A percentile compares a stretch with the other conserved stretches of the same genome.
phyloP scores from a whole-genome alignment of 148 eudicot genomes.

The Vaccinium myrtillus region DNA sequence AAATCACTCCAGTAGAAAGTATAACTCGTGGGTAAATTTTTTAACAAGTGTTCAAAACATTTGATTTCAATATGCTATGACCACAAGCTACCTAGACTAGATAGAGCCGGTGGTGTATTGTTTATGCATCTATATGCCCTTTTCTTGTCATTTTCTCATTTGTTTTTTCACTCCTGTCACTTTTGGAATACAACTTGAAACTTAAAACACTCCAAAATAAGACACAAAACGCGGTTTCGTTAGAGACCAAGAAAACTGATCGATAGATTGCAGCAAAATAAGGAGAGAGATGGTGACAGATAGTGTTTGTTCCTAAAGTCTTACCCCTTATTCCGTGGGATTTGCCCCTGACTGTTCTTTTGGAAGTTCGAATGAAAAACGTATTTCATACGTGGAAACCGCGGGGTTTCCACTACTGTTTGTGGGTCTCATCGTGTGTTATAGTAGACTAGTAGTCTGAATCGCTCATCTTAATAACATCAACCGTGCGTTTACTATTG shows the following conservation, averaged over 20 bases:
- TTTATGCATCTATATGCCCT: neutral
- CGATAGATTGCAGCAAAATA: neutral
- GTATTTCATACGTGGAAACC: neutral
- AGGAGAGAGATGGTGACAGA: neutral
- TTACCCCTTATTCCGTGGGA: neutral
- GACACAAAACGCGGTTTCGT: conserved; percentile 11
- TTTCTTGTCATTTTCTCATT: neutral
- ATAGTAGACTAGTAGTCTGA: no score
- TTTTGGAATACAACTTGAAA: neutral
- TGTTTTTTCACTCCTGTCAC: neutral
- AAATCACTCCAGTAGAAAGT: no score
- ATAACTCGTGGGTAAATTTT: no score
- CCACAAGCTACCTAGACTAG: neutral
- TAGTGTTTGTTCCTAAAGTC: neutral
- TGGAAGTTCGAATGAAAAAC: neutral
- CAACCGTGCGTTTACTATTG: no score
- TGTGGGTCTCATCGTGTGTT: no score
- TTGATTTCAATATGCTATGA: neutral
- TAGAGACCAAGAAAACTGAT: neutral
- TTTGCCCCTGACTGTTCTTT: neutral
- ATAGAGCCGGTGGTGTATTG: neutral
- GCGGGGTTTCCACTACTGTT: no score
- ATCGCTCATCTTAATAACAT: no score
- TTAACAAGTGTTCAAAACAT: neutral
- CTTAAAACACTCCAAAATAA: conserved; percentile 1